Percentiles rank a stretch among this genome's conserved stretches.
These are phyloP conservation scores for Penicillium malachiteum DNA, from an alignment of 495 filamentous ascomycete species.

Conservation along the genomic window DNA sequence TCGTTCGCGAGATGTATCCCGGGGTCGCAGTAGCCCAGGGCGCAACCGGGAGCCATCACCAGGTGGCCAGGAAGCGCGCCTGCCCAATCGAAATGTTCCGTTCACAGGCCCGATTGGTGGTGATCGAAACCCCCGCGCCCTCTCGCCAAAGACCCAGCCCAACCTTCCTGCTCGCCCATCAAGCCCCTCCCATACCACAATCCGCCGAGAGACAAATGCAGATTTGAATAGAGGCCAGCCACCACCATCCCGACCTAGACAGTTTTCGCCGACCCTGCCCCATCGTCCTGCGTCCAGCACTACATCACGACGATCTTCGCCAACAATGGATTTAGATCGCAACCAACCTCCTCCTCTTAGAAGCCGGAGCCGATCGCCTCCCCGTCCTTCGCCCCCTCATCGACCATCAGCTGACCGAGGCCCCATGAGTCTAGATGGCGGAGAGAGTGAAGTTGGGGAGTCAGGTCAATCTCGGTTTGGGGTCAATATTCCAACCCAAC, in stretches of 20 bases:
- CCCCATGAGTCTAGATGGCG: background rate
- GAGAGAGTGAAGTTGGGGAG: slow-evolving; percentile 5
- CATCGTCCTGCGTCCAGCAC: slow-evolving; percentile 19
- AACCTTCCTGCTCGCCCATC: slow-evolving; percentile 5
- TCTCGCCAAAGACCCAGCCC: slow-evolving; percentile 22
- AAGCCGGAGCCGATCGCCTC: slow-evolving; percentile 23
- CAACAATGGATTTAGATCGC: slow-evolving; percentile 24
- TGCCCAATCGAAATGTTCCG: slow-evolving; percentile 21
- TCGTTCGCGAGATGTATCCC: slow-evolving; percentile 32
- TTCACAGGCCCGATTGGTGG: slow-evolving; percentile 7
- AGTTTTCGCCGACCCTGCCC: slow-evolving; percentile 22
- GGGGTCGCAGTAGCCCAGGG: slow-evolving; percentile 34
- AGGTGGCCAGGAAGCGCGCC: slow-evolving; percentile 27
- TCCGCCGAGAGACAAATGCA: slow-evolving; percentile 11
- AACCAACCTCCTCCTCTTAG: slow-evolving; percentile 8
- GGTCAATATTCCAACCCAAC: slow-evolving; percentile 32
- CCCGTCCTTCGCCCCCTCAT: slow-evolving; percentile 8
- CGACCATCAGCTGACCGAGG: slow-evolving; percentile 7
- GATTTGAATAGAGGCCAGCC: slow-evolving; percentile 8
- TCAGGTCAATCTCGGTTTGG: slow-evolving; percentile 8
- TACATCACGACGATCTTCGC: slow-evolving; percentile 33
- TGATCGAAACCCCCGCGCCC: slow-evolving; percentile 24
- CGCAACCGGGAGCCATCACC: slow-evolving; percentile 36
- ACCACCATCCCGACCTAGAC: slow-evolving; percentile 12
- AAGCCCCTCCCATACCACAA: slow-evolving; percentile 12